Base-by-base conservation (phyloP, 2,329 filamentous ascomycete genomes). In the Xylariaceae sp. region DNA sequence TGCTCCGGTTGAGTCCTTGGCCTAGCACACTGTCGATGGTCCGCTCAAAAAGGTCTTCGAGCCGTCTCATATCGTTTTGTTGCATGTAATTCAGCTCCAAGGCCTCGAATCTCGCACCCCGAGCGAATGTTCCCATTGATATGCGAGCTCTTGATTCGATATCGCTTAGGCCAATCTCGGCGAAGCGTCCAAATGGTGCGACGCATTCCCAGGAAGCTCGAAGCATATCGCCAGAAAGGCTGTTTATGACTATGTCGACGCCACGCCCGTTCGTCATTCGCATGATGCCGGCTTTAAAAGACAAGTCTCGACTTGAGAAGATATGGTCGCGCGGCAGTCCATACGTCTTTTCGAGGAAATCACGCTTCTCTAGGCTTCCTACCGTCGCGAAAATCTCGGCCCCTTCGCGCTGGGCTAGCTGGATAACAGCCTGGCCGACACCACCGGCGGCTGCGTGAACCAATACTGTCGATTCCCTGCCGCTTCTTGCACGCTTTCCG, bases 101-200 rank as follows among this genome's bases (percentile, higher is more conserved):
- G 8, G 60, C 53, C 3, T 56, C 57, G 36, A 60, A 67, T 36
- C 53, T 62, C 18, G 65, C 59, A 13, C 63, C 63, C 18, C 51
- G 57, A 4, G 67, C 65, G 33, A 77, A 77, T 0, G 66, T 62
- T 0, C 59, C 52, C 73, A 77, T 77, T 4, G 72, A 67, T 4
- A 77, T 61, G 1, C 64, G 59, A 3, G 64, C 64, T 23, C 72
- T 71, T 18, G 69, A 66, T 4, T 59, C 50, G 32, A 73, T 69
- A 46, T 73, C 67, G 1, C 59, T 60, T 27, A 67, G 64, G 3
- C 68, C 68, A 16, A 74, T 65, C 43, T 75, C 73, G 0, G 73
- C 54, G 40, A 74, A 72, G 1, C 65, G 55, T 1, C 72, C 72
- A 43, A 67, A 70, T 4, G 59, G 60, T 6, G 72, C 69, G 13